Evolutionary conservation across 352 stramenopile genomes (phyloP).

Genomic region (Phytophthora cryptogea): DNA sequence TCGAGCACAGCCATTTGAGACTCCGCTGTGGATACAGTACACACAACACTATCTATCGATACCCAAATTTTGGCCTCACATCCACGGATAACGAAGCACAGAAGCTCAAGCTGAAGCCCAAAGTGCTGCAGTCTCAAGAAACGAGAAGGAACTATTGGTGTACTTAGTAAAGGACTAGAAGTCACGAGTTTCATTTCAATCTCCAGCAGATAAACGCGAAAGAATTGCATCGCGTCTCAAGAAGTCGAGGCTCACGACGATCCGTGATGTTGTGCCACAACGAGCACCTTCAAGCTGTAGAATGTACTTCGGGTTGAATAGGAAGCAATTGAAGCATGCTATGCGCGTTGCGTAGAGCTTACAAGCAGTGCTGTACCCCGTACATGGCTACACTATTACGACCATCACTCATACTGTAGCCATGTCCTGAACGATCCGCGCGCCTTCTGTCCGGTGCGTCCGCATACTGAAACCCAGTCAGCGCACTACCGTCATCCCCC

Average conservation of each 20-base stretch:
- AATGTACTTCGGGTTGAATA: too few relatives aligned
- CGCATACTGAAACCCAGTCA: constrained; percentile 10
- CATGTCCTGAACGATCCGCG: constrained; percentile 14
- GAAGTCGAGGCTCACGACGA: background rate
- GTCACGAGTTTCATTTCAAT: constrained; percentile 4
- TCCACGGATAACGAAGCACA: background rate
- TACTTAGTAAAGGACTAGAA: constrained; percentile 8
- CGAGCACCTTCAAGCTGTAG: too few relatives aligned
- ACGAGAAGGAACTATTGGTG: background rate
- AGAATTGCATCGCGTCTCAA: background rate
- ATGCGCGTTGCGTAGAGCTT: background rate
- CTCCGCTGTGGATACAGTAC: background rate
- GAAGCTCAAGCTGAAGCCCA: background rate
- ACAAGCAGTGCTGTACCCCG: background rate
- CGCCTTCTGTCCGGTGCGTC: constrained; percentile 11
- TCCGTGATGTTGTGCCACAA: background rate
- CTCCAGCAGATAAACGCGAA: background rate
- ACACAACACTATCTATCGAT: background rate
- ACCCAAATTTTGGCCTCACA: background rate
- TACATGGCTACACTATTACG: constrained; percentile 2
- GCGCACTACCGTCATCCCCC: background rate
- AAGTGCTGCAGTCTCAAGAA: background rate
- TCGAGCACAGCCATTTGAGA: background rate
- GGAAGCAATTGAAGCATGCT: too few relatives aligned
- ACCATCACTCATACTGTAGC: constrained; percentile 23